phyloP scores from a whole-genome alignment of 768 basidiomycete species.

The Austroboletus festivus region DNA sequence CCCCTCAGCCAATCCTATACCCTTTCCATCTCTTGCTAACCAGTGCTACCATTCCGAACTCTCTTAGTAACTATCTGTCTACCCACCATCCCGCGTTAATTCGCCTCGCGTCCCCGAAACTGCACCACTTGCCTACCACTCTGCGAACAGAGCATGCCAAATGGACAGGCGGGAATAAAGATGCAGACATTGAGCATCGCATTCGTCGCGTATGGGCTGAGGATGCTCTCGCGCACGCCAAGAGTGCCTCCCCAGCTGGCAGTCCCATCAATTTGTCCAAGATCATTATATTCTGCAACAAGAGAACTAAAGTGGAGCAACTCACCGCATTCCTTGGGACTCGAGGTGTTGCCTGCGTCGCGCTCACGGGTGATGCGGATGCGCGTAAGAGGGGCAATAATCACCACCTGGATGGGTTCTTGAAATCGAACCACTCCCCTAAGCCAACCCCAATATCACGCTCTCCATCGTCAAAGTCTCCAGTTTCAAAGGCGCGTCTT shows the following conservation, averaged over 20 bases:
- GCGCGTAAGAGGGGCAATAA: slow-evolving; percentile 66
- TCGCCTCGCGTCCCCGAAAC: slow-evolving; percentile 76
- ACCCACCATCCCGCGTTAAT: slow-evolving; percentile 56
- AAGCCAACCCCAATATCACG: neutral
- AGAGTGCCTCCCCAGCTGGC: slow-evolving; percentile 17
- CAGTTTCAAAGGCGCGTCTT: slow-evolving; percentile 8
- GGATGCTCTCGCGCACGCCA: slow-evolving; percentile 42
- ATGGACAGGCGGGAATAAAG: slow-evolving; percentile 79
- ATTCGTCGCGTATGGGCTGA: slow-evolving; percentile 73
- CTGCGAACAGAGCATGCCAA: slow-evolving; percentile 70
- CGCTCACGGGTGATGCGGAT: slow-evolving; percentile 61
- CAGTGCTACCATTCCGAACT: slow-evolving; percentile 83
- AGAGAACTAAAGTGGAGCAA: slow-evolving; percentile 60
- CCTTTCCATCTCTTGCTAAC: slow-evolving; percentile 82
- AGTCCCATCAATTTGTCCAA: slow-evolving; percentile 48
- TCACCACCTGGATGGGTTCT: slow-evolving; percentile 72
- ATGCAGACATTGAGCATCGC: slow-evolving; percentile 74
- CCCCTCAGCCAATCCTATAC: slow-evolving; percentile 37
- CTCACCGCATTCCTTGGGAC: slow-evolving; percentile 56
- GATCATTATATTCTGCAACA: slow-evolving; percentile 83
- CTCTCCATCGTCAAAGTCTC: neutral
- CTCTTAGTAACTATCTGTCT: slow-evolving; percentile 64
- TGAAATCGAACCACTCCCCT: slow-evolving; percentile 33
- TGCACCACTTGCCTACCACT: slow-evolving; percentile 73
- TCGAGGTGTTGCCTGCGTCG: slow-evolving; percentile 59